A percentile compares a stretch with the other conserved stretches of the same genome.
Conservation (phyloP, 2,329 filamentous ascomycete genomes). For the Xylaria multiplex region DNA sequence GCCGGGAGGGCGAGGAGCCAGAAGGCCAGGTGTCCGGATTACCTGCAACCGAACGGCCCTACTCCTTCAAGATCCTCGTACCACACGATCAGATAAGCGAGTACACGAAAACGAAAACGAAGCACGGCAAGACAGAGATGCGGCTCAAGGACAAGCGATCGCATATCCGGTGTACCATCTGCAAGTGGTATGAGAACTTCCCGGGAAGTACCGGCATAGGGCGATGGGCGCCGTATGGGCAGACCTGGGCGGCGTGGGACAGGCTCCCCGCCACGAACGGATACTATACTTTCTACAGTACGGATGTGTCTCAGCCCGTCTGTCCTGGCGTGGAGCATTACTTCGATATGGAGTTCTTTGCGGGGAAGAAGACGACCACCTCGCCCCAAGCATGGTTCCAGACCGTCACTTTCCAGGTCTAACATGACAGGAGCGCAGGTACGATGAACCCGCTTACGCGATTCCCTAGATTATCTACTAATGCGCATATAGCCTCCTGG, state of each 20-base stretch:
- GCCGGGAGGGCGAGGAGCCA: conserved; percentile 15
- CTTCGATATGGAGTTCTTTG: conserved; percentile 13
- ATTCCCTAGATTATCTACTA: not conserved
- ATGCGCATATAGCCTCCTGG: not conserved
- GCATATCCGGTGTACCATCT: conserved; percentile 6
- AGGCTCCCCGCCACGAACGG: not conserved
- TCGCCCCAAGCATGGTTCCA: not conserved
- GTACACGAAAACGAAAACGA: conserved; percentile 11
- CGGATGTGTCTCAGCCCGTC: not conserved
- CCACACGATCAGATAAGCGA: conserved; percentile 7
- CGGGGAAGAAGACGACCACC: not conserved
- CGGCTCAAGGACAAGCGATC: conserved; percentile 8
- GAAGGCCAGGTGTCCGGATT: not conserved
- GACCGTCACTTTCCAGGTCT: conserved; percentile 6
- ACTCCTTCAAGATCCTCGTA: conserved; percentile 15
- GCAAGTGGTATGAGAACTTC: not conserved
- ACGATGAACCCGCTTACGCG: not conserved
- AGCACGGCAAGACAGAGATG: not conserved
- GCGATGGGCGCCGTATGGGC: not conserved
- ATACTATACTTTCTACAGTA: conserved; percentile 16
- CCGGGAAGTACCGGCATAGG: not conserved
- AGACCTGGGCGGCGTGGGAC: conserved; percentile 18
- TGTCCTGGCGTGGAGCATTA: conserved; percentile 6
- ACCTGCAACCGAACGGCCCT: conserved; percentile 7
- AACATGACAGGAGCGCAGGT: not conserved